Percentiles rank a stretch among this genome's conserved stretches.
phyloP scores from a whole-genome alignment of 2,329 filamentous ascomycete species.

The Xylariales sp. region DNA sequence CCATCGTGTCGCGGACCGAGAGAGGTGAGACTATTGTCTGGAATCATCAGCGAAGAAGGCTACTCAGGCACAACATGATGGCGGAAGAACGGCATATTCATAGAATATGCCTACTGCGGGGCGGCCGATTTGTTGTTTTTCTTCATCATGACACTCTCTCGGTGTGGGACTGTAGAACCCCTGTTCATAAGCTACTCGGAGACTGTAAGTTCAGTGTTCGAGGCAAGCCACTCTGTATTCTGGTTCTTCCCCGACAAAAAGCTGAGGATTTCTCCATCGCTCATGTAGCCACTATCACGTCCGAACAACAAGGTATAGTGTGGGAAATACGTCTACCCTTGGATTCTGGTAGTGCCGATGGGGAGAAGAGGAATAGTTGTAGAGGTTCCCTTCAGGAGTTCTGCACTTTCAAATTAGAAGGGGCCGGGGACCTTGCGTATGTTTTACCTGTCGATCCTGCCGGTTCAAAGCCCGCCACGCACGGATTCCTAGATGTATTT shows the following conservation, averaged over 20 bases:
- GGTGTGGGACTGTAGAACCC: conserved; percentile 80
- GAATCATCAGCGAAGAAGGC: conserved; percentile 72
- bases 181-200: conserved; percentile 68
- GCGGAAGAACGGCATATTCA: conserved; percentile 78
- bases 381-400: conserved; percentile 69
- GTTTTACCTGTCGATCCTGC: conserved; percentile 89
- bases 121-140: conserved; percentile 84
- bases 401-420: conserved; percentile 75
- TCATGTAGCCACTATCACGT: conserved; percentile 85
- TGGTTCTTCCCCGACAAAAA: conserved; percentile 75
- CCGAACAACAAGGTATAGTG: conserved; percentile 80
- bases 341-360: conserved; percentile 49
- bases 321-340: conserved; percentile 79
- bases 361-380: conserved; percentile 49
- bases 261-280: conserved; percentile 66
- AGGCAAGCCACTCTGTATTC: conserved; percentile 82
- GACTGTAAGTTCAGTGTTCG: conserved; percentile 67
- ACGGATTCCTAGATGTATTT: conserved; percentile 87
- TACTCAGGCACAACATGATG: conserved; percentile 76
- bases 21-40: conserved; percentile 85
- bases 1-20: conserved; percentile 83
- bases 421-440: conserved; percentile 68
- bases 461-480: conserved; percentile 75
- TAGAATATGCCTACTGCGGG: conserved; percentile 80
- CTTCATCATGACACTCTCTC: conserved; percentile 77